Percentiles rank a stretch among this genome's conserved stretches.
Conservation (phyloP, 768 basidiomycete genomes). For the Zangia roseola region DNA sequence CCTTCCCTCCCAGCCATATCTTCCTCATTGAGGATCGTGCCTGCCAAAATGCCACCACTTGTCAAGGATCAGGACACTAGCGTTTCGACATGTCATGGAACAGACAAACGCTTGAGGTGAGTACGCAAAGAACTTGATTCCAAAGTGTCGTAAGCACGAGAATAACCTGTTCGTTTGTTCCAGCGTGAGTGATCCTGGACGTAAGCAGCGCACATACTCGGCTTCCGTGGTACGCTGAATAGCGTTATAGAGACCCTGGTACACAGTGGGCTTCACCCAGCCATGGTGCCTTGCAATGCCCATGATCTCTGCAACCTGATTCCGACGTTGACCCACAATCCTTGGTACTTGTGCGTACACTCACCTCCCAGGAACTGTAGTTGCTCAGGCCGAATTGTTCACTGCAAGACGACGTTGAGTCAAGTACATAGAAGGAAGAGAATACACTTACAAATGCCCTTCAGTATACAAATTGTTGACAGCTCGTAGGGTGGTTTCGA, state of each 20-base stretch:
- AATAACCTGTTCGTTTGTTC: slow-evolving; percentile 26
- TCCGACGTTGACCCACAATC: neutral
- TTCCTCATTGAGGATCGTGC: slow-evolving; percentile 11
- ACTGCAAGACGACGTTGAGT: neutral
- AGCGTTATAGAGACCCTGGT: slow-evolving; percentile 49
- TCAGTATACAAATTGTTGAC: slow-evolving; percentile 49
- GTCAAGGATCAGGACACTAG: neutral
- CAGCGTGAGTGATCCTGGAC: neutral
- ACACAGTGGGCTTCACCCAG: slow-evolving; percentile 49
- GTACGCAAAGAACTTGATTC: slow-evolving; percentile 37
- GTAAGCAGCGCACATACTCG: slow-evolving; percentile 19
- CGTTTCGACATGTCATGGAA: neutral
- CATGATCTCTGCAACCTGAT: slow-evolving; percentile 45
- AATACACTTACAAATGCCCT: slow-evolving; percentile 45
- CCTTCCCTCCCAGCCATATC: slow-evolving; percentile 9
- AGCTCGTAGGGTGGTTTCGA: slow-evolving; percentile 44
- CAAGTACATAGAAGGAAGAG: neutral
- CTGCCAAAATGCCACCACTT: slow-evolving; percentile 15
- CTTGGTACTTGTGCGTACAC: neutral
- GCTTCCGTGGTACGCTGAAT: slow-evolving; percentile 40
- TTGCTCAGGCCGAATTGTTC: slow-evolving; percentile 18
- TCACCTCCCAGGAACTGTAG: slow-evolving; percentile 36
- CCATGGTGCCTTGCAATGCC: slow-evolving; percentile 41
- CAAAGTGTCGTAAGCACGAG: slow-evolving; percentile 42
- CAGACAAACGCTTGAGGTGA: slow-evolving; percentile 14